Evolutionary conservation across 2,329 filamentous ascomycete species (phyloP).

Genomic region (Thielaviopsis musarum): DNA sequence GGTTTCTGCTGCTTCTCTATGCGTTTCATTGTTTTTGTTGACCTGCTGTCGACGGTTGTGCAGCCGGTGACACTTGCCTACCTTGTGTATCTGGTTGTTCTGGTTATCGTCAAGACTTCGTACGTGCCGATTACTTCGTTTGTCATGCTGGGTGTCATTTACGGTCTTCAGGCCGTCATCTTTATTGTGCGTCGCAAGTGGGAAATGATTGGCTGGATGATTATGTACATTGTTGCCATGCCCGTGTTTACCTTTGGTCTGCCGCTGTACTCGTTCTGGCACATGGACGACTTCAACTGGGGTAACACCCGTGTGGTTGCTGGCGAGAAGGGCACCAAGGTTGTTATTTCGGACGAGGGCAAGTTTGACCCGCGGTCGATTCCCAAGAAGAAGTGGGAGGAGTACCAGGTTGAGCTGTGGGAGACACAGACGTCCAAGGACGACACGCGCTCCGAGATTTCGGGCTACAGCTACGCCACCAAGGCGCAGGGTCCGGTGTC

Average conservation of each 20-base stretch:
- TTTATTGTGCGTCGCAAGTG: slow-evolving; percentile 95
- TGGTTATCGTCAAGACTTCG: slow-evolving; percentile 81
- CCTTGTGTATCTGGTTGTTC: slow-evolving; percentile 61
- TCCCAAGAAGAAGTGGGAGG: slow-evolving; percentile 97
- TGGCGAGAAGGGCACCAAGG: slow-evolving; percentile 78
- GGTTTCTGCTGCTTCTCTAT: slow-evolving; percentile 99
- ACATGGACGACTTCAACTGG: slow-evolving; percentile 97
- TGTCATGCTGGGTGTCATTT: slow-evolving; percentile 75
- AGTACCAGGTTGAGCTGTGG: slow-evolving; percentile 96
- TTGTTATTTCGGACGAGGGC: slow-evolving; percentile 64
- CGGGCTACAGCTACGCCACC: slow-evolving; percentile 88
- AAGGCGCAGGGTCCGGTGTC: slow-evolving; percentile 51
- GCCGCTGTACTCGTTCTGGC: slow-evolving; percentile 97
- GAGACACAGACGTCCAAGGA: slow-evolving; percentile 74
- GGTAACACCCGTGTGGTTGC: slow-evolving; percentile 96
- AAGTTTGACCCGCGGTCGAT: slow-evolving; percentile 83
- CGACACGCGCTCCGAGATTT: slow-evolving; percentile 72
- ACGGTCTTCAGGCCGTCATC: slow-evolving; percentile 88
- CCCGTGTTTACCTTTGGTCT: slow-evolving; percentile 85
- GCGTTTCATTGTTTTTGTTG: slow-evolving; percentile 90
- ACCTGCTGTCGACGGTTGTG: slow-evolving; percentile 82
- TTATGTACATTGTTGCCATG: slow-evolving; percentile 92
- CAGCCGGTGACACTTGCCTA: slow-evolving; percentile 80
- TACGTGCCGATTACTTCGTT: slow-evolving; percentile 83
- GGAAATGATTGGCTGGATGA: slow-evolving; percentile 99